Percentiles rank a stretch among this genome's conserved stretches.
Evolutionary conservation across 2,329 filamentous ascomycete species (phyloP).

Genomic region (Ascochyta fabae): DNA sequence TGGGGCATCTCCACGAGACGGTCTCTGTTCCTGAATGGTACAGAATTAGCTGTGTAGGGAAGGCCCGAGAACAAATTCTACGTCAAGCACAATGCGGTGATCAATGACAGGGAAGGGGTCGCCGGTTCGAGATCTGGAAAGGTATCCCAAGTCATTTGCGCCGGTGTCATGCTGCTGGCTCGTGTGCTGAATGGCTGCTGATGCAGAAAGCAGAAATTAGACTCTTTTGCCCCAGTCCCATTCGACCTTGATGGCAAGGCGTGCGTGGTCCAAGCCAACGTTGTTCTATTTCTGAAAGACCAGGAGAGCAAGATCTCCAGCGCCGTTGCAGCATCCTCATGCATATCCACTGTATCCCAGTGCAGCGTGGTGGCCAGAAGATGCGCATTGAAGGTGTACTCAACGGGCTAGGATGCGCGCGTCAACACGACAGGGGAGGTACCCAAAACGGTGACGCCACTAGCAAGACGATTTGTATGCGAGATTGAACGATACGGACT

Average conservation of each 20-base stretch:
- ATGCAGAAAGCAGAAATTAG: constrained; percentile 45
- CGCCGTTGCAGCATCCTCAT: constrained; percentile 48
- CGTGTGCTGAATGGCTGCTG: constrained; percentile 51
- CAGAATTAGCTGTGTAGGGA: constrained; percentile 51
- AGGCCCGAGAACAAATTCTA: constrained; percentile 51
- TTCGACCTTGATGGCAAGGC: constrained; percentile 16
- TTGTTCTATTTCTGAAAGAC: constrained; percentile 52
- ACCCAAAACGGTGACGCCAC: constrained; percentile 45
- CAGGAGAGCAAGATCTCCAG: constrained; percentile 50
- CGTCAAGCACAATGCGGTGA: constrained; percentile 55
- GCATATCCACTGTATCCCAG: constrained; percentile 38
- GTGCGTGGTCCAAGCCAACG: constrained; percentile 40
- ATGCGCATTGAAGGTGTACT: constrained; percentile 44
- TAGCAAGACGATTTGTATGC: constrained; percentile 38
- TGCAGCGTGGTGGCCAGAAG: constrained; percentile 45
- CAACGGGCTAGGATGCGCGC: constrained; percentile 42
- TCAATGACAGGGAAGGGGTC: constrained; percentile 48
- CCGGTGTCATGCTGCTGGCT: constrained; percentile 46
- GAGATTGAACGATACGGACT: constrained; percentile 41
- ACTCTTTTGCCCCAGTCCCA: constrained; percentile 34
- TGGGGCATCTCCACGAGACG: constrained; percentile 51
- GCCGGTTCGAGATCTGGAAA: constrained; percentile 49
- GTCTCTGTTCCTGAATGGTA: constrained; percentile 52
- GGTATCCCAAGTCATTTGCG: constrained; percentile 45
- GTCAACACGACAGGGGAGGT: constrained; percentile 36